Conservation (phyloP, 73 alveolate species). For the Paramecium pentaurelia region DNA sequence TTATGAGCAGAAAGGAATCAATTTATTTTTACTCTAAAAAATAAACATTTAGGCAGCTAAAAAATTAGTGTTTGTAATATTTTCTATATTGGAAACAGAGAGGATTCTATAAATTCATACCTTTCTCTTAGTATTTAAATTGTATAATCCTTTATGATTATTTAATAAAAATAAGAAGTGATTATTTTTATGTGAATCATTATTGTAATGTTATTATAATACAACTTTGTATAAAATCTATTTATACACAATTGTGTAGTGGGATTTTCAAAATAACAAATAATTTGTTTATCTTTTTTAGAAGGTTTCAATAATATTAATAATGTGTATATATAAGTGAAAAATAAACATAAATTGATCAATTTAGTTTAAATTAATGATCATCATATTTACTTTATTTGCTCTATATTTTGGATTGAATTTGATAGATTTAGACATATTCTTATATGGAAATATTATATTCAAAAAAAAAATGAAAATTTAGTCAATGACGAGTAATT, state of each 20-base stretch:
- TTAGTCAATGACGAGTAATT: slow-evolving; percentile 58
- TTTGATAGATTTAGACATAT: slow-evolving; percentile 59
- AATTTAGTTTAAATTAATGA: slow-evolving; percentile 17
- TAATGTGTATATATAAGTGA: not conserved
- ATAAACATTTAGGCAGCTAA: too few species aligned
- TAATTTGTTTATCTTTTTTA: not conserved
- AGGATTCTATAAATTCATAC: too few species aligned
- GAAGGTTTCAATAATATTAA: not conserved
- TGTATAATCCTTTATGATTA: not conserved
- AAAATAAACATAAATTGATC: not conserved
- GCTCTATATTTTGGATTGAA: slow-evolving; percentile 53
- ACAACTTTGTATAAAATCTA: not conserved
- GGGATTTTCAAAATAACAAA: not conserved
- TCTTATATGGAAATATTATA: not conserved
- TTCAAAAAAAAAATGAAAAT: slow-evolving; percentile 32
- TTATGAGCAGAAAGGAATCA: too few species aligned
- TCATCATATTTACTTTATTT: slow-evolving; percentile 64
- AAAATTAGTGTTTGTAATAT: too few species aligned
- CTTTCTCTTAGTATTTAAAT: too few species aligned
- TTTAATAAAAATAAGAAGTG: not conserved
- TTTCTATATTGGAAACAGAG: too few species aligned
- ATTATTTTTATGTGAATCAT: not conserved
- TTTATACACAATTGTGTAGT: not conserved
- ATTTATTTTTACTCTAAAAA: too few species aligned
- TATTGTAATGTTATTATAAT: not conserved